phyloP scores from a whole-genome alignment of 257 asterid genomes.

The Gentiana dahurica region DNA sequence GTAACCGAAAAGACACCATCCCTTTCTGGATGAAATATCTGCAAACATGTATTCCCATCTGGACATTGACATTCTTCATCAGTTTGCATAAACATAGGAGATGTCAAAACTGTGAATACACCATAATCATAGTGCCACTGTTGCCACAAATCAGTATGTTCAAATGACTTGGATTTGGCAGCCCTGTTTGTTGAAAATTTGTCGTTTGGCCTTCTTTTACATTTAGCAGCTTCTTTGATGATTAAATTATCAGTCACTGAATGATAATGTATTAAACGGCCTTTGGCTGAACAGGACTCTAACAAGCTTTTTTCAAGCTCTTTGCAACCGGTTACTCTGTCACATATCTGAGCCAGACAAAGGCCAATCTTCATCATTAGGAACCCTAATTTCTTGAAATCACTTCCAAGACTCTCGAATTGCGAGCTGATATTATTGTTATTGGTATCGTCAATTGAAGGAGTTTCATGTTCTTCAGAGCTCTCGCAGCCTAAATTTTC shows the following conservation, averaged over 20 bases:
- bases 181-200: slow-evolving; percentile 7
- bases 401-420: slow-evolving; percentile 41
- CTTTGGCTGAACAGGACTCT: slow-evolving; percentile 65
- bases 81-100: slow-evolving; percentile 52
- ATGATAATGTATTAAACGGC: slow-evolving; percentile 82
- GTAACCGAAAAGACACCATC: slow-evolving; percentile 36
- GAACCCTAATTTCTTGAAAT: slow-evolving; percentile 51
- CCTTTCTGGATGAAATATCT: slow-evolving; percentile 55
- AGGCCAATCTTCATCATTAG: slow-evolving; percentile 78
- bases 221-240: slow-evolving; percentile 27
- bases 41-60: slow-evolving; percentile 52
- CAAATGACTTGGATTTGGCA: slow-evolving; percentile 7
- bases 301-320: slow-evolving; percentile 72
- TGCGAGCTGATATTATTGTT: slow-evolving; percentile 13
- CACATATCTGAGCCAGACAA: slow-evolving; percentile 63
- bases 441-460: not conserved
- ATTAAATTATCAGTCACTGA: slow-evolving; percentile 40
- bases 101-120: slow-evolving; percentile 57
- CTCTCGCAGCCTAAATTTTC: slow-evolving; percentile 19
- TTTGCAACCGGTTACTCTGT: slow-evolving; percentile 40
- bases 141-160: slow-evolving; percentile 50
- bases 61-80: slow-evolving; percentile 45
- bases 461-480: slow-evolving; percentile 1
- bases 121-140: slow-evolving; percentile 98
- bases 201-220: slow-evolving; percentile 15